Percentiles rank a stretch among this genome's conserved stretches.
phyloP scores from a whole-genome alignment of 2,329 filamentous ascomycete species.

The Phaeosphaeria sp. region DNA sequence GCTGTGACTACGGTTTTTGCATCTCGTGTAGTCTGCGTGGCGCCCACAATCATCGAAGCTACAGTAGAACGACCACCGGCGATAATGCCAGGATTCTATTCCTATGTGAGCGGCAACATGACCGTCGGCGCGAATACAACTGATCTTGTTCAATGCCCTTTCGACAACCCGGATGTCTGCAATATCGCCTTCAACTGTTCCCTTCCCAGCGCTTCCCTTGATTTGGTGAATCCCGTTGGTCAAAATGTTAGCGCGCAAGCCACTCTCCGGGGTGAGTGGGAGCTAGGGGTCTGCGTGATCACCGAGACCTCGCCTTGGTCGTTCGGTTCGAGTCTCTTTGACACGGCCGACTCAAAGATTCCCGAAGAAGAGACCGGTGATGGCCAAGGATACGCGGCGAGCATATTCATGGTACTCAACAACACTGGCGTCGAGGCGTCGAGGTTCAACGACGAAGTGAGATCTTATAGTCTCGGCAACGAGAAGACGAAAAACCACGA shows the following conservation, averaged over 20 bases:
- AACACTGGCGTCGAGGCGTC: neutral
- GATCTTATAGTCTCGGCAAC: neutral
- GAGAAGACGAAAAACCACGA: neutral
- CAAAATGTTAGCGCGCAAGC: neutral
- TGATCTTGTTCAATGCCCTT: neutral
- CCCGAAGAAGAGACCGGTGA: neutral
- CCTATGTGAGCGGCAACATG: neutral
- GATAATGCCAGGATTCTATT: too few species aligned
- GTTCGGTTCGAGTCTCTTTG: neutral
- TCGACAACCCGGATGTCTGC: neutral
- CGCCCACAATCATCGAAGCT: neutral
- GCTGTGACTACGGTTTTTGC: neutral
- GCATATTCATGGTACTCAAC: neutral
- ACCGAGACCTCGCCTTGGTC: neutral
- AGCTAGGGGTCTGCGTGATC: neutral
- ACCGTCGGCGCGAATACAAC: neutral
- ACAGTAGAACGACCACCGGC: neutral
- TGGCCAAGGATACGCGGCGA: neutral
- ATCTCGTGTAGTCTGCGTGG: neutral
- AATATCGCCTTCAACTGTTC: neutral
- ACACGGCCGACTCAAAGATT: neutral
- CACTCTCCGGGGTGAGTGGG: neutral
- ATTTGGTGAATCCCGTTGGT: too few species aligned
- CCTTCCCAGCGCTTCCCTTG: neutral
- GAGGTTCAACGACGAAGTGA: neutral